Percentiles rank a stretch among this genome's conserved stretches.
These are phyloP conservation scores for Zelopaecilomyces penicillatus DNA, from an alignment of 2,329 filamentous ascomycete genomes.

Conservation along the genomic window DNA sequence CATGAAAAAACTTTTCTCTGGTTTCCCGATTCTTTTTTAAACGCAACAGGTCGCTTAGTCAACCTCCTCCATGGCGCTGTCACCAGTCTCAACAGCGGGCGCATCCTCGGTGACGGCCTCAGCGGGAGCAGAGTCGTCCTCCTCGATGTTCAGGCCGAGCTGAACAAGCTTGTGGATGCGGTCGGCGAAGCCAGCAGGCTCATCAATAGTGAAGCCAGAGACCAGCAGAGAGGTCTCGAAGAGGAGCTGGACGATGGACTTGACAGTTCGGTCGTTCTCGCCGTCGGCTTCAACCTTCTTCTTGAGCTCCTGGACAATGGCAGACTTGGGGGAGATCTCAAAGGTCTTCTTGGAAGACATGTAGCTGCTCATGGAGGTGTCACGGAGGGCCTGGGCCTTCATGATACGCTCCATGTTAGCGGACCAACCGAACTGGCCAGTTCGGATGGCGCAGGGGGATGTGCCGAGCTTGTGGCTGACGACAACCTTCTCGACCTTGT, in stretches of 20 bases:
- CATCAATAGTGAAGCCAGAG: constrained; percentile 98
- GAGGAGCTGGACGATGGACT: constrained; percentile 96
- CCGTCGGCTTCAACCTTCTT: constrained; percentile 97
- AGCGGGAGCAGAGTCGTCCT: constrained; percentile 67
- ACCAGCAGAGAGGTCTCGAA: constrained; percentile 98
- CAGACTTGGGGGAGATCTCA: constrained; percentile 97
- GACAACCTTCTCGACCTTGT: constrained; percentile 99
- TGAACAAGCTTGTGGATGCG: constrained; percentile 99
- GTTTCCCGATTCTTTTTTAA: constrained; percentile 26
- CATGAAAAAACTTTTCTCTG: constrained; percentile 31
- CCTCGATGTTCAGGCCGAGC: constrained; percentile 93
- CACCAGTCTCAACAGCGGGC: constrained; percentile 54
- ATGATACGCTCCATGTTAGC: constrained; percentile 99
- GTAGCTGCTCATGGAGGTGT: constrained; percentile 99
- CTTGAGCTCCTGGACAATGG: constrained; percentile 98
- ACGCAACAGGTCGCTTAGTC: constrained; percentile 55
- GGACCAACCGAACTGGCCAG: constrained; percentile 99
- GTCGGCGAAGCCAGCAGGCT: constrained; percentile 95
- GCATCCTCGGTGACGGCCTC: constrained; percentile 51
- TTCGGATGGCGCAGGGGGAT: constrained; percentile 96
- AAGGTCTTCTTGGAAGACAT: constrained; percentile 99
- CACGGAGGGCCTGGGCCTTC: constrained; percentile 99
- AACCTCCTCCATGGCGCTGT: constrained; percentile 99
- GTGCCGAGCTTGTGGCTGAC: constrained; percentile 95
- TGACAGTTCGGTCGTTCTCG: constrained; percentile 98